Evolutionary conservation across 1,284 basidiomycete genomes (phyloP).

Genomic region (Trametes pubescens): DNA sequence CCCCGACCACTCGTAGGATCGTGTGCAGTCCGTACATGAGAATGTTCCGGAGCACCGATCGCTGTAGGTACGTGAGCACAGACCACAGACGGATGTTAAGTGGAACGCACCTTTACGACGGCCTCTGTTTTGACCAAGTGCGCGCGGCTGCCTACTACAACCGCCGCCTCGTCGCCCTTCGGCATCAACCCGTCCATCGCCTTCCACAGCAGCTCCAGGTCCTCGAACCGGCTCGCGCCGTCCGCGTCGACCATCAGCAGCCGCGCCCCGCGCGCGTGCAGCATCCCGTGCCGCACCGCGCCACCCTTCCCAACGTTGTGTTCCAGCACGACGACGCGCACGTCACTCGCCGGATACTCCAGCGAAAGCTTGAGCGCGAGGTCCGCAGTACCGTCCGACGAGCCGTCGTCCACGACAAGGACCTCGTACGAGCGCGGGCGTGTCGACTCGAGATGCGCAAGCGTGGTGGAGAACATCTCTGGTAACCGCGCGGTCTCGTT

Average conservation of each 20-base stretch:
- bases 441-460: conserved; percentile 61
- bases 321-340: conserved; percentile 82
- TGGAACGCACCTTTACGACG: conserved; percentile 83
- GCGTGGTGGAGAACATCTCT: conserved; percentile 79
- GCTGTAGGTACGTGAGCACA: conserved; percentile 54
- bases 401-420: conserved; percentile 91
- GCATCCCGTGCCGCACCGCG: conserved; percentile 89
- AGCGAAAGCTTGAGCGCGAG: conserved; percentile 72
- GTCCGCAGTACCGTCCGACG: conserved; percentile 75
- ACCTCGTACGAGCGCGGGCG: conserved; percentile 71
- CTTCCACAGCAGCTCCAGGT: conserved; percentile 77
- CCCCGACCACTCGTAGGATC: conserved; percentile 84
- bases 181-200: conserved; percentile 72
- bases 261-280: conserved; percentile 80
- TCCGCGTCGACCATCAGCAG: conserved; percentile 95
- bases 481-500: conserved; percentile 87
- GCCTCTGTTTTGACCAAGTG: conserved; percentile 92
- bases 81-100: not conserved
- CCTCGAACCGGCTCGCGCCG: conserved; percentile 87
- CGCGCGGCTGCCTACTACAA: conserved; percentile 88
- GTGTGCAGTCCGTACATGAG: conserved; percentile 93
- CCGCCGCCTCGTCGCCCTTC: conserved; percentile 55
- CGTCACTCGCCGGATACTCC: conserved; percentile 60
- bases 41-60: conserved; percentile 86
- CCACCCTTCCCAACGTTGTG: conserved; percentile 92